Conservation (phyloP, 1,139 yeast genomes). For the Hyphopichia buzzinii region DNA sequence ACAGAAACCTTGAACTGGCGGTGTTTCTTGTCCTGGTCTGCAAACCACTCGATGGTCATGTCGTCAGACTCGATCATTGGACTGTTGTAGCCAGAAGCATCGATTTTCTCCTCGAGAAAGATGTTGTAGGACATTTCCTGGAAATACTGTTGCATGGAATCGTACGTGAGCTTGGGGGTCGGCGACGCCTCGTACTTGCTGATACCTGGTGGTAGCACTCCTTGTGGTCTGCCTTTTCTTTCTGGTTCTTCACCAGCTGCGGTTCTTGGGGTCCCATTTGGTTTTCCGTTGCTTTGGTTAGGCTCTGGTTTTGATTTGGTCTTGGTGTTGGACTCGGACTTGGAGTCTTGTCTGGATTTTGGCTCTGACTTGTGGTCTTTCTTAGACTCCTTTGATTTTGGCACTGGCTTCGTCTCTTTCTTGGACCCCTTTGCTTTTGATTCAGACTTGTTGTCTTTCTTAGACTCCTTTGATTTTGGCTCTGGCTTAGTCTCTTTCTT, state of each 20-base stretch:
- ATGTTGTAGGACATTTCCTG: constrained; percentile 60
- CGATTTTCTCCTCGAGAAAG: constrained; percentile 57
- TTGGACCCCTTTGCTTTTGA: constrained; percentile 2
- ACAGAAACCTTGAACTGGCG: constrained; percentile 37
- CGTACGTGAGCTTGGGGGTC: constrained; percentile 46
- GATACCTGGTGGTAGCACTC: constrained; percentile 25
- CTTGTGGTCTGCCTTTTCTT: not conserved
- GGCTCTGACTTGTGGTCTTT: constrained; percentile 6
- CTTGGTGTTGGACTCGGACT: constrained; percentile 4
- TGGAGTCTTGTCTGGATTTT: constrained; percentile 3
- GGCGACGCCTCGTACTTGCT: constrained; percentile 26
- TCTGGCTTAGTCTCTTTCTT: not conserved
- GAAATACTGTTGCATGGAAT: constrained; percentile 50
- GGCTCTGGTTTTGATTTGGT: not conserved
- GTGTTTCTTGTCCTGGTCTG: constrained; percentile 43
- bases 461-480: not conserved
- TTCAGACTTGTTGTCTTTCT: constrained; percentile 5
- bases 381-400: constrained; percentile 1
- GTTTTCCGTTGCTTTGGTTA: not conserved
- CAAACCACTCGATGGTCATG: constrained; percentile 52
- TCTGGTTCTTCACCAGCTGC: constrained; percentile 1
- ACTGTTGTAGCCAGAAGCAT: constrained; percentile 29
- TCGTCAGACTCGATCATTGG: constrained; percentile 34
- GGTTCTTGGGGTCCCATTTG: not conserved
- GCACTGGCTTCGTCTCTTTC: constrained; percentile 1